phyloP scores from a whole-genome alignment of 768 basidiomycete species.

The Botryobasidium botryosum region DNA sequence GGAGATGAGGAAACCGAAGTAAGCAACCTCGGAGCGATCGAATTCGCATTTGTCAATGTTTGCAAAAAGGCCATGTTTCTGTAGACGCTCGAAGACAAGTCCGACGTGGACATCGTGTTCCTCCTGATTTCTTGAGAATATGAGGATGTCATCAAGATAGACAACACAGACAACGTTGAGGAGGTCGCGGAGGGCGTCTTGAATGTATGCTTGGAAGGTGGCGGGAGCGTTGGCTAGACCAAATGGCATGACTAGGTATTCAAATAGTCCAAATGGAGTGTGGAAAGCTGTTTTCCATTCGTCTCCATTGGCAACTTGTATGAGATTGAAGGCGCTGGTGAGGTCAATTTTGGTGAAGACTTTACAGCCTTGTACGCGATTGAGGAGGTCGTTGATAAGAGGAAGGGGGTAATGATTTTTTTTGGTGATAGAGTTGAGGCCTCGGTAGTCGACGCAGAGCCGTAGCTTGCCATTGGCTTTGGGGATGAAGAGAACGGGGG shows the following conservation, averaged over 20 bases:
- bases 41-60: constrained; percentile 12
- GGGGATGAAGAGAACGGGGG: constrained; percentile 17
- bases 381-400: constrained; percentile 12
- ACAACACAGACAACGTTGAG: constrained; percentile 16
- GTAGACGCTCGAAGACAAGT: constrained; percentile 9
- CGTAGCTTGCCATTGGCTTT: constrained; percentile 14
- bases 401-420: no score
- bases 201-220: constrained; percentile 14
- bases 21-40: constrained; percentile 6
- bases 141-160: constrained; percentile 15
- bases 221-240: constrained; percentile 17
- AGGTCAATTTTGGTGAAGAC: constrained; percentile 16
- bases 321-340: constrained; percentile 14
- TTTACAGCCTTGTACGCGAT: constrained; percentile 10
- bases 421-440: no score
- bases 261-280: constrained; percentile 14
- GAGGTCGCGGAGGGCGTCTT: constrained; percentile 13
- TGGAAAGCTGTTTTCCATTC: constrained; percentile 18
- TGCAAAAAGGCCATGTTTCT: constrained; percentile 6
- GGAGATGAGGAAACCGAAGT: constrained; percentile 9
- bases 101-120: constrained; percentile 10
- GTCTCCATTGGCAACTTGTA: constrained; percentile 14
- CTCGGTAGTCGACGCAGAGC: no score
- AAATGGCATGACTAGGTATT: constrained; percentile 17
- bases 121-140: constrained; percentile 10